A percentile compares a stretch with the other conserved stretches of the same genome.
phyloP scores from a whole-genome alignment of 768 basidiomycete species.

The Phaeolepiota aurea region DNA sequence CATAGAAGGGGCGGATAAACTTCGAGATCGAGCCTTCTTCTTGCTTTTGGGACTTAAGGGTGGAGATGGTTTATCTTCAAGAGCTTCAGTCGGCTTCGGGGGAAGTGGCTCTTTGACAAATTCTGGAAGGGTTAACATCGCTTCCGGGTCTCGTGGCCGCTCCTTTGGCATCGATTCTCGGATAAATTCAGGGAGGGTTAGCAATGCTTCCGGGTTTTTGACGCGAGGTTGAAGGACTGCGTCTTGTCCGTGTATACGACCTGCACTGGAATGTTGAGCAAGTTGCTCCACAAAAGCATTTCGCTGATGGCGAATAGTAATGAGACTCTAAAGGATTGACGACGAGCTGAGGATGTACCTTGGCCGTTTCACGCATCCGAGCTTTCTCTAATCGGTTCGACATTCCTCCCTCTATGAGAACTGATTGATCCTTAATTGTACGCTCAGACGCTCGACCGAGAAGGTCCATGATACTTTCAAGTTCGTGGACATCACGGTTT shows the following conservation, averaged over 20 bases:
- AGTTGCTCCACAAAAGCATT: constrained; percentile 72
- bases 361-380: constrained; percentile 49
- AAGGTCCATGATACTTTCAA: constrained; percentile 66
- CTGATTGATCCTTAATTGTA: constrained; percentile 62
- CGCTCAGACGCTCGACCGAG: constrained; percentile 65
- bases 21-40: constrained; percentile 35
- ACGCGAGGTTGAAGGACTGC: constrained; percentile 41
- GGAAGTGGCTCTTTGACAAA: constrained; percentile 46
- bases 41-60: constrained; percentile 12
- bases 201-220: constrained; percentile 43
- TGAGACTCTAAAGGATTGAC: neutral
- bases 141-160: constrained; percentile 27
- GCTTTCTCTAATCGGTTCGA: constrained; percentile 45
- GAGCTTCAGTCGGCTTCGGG: constrained; percentile 9
- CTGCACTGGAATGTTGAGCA: constrained; percentile 58
- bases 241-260: constrained; percentile 76
- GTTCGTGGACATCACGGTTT: constrained; percentile 41
- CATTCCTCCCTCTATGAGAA: constrained; percentile 55
- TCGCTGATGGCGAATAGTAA: constrained; percentile 31
- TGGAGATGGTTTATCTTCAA: constrained; percentile 1
- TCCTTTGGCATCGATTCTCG: constrained; percentile 38
- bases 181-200: constrained; percentile 58
- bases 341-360: constrained; percentile 33
- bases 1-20: constrained; percentile 52
- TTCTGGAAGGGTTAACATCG: constrained; percentile 49